Percentiles rank a stretch among this genome's conserved stretches.
Conservation (phyloP, 441 rosid genomes). For the Rhodomyrtus psidioides region DNA sequence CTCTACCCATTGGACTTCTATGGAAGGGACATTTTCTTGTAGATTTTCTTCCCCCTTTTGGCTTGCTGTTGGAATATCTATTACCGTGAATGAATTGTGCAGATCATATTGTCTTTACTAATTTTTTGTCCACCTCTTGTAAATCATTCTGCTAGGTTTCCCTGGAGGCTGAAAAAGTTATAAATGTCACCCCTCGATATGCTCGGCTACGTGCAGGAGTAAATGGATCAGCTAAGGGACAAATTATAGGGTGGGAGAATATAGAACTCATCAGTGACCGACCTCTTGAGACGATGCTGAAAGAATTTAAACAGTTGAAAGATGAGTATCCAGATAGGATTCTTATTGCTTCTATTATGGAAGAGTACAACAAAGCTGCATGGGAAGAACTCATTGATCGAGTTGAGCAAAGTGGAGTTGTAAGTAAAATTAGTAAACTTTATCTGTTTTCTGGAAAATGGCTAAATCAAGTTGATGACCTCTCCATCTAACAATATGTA, state of each 20-base stretch:
- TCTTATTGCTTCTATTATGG: conserved; percentile 94
- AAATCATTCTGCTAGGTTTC: conserved; percentile 45
- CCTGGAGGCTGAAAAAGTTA: conserved; percentile 77
- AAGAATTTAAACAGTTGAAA: conserved; percentile 75
- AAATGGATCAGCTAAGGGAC: conserved; percentile 74
- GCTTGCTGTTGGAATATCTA: neutral
- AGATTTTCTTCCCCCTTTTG: neutral
- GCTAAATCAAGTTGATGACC: neutral
- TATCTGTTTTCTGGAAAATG: neutral
- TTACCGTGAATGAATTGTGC: neutral
- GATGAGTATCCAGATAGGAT: conserved; percentile 82
- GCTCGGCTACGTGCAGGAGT: conserved; percentile 62
- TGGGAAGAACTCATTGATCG: conserved; percentile 97
- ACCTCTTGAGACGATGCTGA: conserved; percentile 86
- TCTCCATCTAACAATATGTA: neutral
- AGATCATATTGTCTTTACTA: neutral
- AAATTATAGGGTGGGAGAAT: conserved; percentile 93
- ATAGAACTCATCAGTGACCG: conserved; percentile 94
- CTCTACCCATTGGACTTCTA: neutral
- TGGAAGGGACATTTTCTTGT: neutral
- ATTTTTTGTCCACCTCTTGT: neutral
- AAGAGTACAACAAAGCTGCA: conserved; percentile 75
- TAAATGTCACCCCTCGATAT: conserved; percentile 88
- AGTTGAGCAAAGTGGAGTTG: conserved; percentile 94
- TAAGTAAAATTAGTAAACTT: conserved; percentile 25